A percentile compares a stretch with the other conserved stretches of the same genome.
Conservation (phyloP, 768 basidiomycete genomes). For the Suillus placidus region DNA sequence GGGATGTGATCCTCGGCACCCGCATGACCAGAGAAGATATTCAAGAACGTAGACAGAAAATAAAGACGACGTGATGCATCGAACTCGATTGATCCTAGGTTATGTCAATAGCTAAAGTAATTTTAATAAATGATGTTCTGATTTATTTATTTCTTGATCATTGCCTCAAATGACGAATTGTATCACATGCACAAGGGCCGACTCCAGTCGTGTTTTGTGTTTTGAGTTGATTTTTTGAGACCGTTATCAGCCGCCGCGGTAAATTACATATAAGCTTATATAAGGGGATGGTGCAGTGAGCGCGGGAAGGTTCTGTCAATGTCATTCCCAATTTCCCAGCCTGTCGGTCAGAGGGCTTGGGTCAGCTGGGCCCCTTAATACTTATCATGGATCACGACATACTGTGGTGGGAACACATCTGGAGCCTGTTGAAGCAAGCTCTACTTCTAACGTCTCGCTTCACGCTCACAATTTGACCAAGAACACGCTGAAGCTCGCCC, state of each 20-base stretch:
- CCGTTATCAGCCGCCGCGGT: too few relatives aligned
- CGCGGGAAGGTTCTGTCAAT: not conserved
- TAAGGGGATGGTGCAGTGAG: not conserved
- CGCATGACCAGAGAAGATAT: conserved; percentile 72
- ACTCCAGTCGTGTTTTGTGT: too few relatives aligned
- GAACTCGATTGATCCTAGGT: not conserved
- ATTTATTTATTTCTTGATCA: too few relatives aligned
- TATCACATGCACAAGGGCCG: too few relatives aligned
- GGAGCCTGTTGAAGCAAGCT: not conserved
- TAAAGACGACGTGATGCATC: conserved; percentile 16
- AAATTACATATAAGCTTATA: too few relatives aligned
- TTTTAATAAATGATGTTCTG: too few relatives aligned
- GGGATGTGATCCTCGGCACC: conserved; percentile 83
- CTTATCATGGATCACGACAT: not conserved
- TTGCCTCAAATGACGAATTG: too few relatives aligned
- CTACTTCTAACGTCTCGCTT: not conserved
- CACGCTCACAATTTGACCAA: not conserved
- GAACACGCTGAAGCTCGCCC: not conserved
- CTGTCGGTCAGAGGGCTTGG: too few relatives aligned
- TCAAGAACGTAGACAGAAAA: conserved; percentile 45
- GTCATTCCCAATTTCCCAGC: not conserved
- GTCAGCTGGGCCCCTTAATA: too few relatives aligned
- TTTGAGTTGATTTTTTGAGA: too few relatives aligned
- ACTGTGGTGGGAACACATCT: not conserved
- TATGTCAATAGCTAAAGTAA: too few relatives aligned